These are phyloP conservation scores for Penicillium sp. DNA, from an alignment of 2,329 filamentous ascomycete genomes.

Conservation along the genomic window DNA sequence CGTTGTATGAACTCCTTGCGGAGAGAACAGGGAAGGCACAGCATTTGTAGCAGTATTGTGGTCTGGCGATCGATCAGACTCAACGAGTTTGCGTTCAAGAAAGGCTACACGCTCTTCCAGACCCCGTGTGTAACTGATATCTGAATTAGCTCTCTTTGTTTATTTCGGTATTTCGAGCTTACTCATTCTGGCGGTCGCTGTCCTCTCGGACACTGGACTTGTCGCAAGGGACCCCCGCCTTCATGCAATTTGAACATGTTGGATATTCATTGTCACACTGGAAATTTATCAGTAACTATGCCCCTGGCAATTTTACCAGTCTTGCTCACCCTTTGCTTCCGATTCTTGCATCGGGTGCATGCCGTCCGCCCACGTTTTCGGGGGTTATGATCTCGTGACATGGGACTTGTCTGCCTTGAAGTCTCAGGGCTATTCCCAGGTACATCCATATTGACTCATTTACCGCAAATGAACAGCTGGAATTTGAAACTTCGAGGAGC, in stretches of 20 bases:
- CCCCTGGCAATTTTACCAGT: not conserved
- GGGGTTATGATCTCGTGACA: conserved; percentile 39
- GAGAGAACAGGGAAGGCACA: conserved; percentile 25
- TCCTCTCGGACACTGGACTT: conserved; percentile 45
- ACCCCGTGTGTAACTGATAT: conserved; percentile 42
- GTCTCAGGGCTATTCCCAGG: conserved; percentile 17
- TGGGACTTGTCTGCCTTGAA: conserved; percentile 26
- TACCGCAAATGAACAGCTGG: not conserved
- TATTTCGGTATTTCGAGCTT: conserved; percentile 8
- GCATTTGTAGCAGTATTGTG: conserved; percentile 16
- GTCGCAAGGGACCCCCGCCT: conserved; percentile 45
- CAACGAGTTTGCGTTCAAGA: conserved; percentile 39
- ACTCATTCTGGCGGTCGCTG: conserved; percentile 38
- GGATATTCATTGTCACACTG: conserved; percentile 50
- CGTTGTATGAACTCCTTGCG: conserved; percentile 21
- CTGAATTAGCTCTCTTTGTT: conserved; percentile 6
- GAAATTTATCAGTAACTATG: not conserved
- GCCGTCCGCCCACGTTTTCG: conserved; percentile 48
- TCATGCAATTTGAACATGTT: conserved; percentile 47
- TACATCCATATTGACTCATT: conserved; percentile 15
- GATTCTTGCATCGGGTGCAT: conserved; percentile 48
- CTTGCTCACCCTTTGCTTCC: conserved; percentile 45
- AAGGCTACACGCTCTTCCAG: conserved; percentile 45
- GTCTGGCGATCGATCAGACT: conserved; percentile 14
- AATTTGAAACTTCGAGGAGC: not conserved